Conservation (phyloP, 169 alveolate species). For the Plasmodium vivax region DNA sequence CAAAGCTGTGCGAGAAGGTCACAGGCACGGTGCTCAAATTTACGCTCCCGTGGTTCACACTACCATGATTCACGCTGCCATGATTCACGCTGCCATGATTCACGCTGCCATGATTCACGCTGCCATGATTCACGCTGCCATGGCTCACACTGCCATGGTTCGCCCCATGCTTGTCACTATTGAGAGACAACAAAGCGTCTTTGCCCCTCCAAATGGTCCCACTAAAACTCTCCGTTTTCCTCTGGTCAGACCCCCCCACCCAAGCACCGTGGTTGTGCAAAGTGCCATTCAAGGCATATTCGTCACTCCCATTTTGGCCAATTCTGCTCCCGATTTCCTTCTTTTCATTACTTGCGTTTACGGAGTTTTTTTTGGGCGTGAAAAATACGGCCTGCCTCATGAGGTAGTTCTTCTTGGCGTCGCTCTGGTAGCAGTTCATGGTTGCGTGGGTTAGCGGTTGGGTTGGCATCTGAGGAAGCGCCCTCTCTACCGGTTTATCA, state of each 20-base stretch:
- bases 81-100: neutral
- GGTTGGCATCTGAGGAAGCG: neutral
- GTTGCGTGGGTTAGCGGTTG: neutral
- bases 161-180: neutral
- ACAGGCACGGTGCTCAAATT: neutral
- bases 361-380: conserved; percentile 32
- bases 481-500: neutral
- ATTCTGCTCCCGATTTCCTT: conserved; percentile 39
- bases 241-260: neutral
- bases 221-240: neutral
- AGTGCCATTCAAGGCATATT: neutral
- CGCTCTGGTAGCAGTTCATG: conserved; percentile 23
- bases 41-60: neutral
- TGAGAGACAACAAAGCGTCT: neutral
- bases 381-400: conserved; percentile 51
- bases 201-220: conserved; percentile 1
- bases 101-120: neutral
- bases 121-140: too few relatives aligned
- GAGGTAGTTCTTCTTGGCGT: neutral
- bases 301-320: conserved; percentile 20
- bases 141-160: neutral
- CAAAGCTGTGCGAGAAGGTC: neutral
- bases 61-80: too few relatives aligned
- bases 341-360: conserved; percentile 59
- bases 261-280: neutral